A percentile compares a stretch with the other conserved stretches of the same genome.
phyloP scores from a whole-genome alignment of 306 rosid species.

The Medicago ruthenica region DNA sequence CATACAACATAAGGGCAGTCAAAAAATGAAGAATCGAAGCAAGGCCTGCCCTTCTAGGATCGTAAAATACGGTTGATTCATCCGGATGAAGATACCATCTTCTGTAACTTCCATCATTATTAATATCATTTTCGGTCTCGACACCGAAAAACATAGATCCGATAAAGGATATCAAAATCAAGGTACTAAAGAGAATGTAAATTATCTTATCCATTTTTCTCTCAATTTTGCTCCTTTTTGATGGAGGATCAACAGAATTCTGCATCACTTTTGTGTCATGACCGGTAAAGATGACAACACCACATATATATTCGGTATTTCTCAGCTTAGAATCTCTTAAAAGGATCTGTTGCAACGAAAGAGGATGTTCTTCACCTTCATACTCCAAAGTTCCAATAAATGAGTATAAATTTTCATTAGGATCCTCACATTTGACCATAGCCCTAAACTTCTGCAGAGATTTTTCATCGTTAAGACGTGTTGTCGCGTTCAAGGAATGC shows the following conservation, averaged over 20 bases:
- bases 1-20: conserved; percentile 91
- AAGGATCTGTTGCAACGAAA: conserved; percentile 79
- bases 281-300: conserved; percentile 82
- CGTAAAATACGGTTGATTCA: conserved; percentile 57
- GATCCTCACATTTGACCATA: conserved; percentile 81
- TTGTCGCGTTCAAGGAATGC: conserved; percentile 70
- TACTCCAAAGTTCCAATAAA: conserved; percentile 69
- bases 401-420: conserved; percentile 84
- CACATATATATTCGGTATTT: conserved; percentile 76
- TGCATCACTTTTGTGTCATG: conserved; percentile 93
- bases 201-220: conserved; percentile 86
- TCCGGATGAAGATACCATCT: conserved; percentile 92
- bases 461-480: conserved; percentile 58
- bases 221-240: conserved; percentile 92
- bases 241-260: conserved; percentile 84
- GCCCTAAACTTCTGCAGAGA: conserved; percentile 63
- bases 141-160: conserved; percentile 74
- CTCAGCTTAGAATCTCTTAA: conserved; percentile 89
- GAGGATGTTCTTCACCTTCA: conserved; percentile 56
- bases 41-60: conserved; percentile 60
- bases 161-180: conserved; percentile 68
- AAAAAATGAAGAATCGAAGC: conserved; percentile 74
- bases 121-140: conserved; percentile 60
- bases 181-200: conserved; percentile 76
- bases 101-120: conserved; percentile 42